phyloP scores from a whole-genome alignment of 352 stramenopile genomes.

The Elongisporangium prolatum region DNA sequence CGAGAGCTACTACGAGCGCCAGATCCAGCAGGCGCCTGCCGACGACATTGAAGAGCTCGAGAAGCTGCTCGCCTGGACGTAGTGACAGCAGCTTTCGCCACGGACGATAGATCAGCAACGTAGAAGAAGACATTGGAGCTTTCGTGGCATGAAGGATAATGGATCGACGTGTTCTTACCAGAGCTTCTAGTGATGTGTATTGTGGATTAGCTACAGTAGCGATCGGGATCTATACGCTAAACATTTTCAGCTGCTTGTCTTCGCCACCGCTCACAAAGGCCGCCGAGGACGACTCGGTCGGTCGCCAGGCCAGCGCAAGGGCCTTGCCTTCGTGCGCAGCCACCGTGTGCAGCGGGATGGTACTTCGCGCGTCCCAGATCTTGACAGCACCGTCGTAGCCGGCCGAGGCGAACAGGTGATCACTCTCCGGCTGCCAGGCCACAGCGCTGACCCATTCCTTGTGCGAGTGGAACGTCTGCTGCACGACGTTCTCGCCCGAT shows the following conservation, averaged over 20 bases:
- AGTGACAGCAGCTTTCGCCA: slow-evolving; percentile 7
- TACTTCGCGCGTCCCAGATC: slow-evolving; percentile 74
- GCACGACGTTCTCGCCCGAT: slow-evolving; percentile 63
- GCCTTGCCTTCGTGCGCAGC: slow-evolving; percentile 71
- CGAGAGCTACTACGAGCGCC: slow-evolving; percentile 76
- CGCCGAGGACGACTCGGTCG: slow-evolving; percentile 19
- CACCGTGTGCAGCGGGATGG: slow-evolving; percentile 75
- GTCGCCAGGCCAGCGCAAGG: slow-evolving; percentile 61
- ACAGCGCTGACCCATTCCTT: slow-evolving; percentile 82
- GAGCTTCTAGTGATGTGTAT: neutral
- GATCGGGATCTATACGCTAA: slow-evolving; percentile 53
- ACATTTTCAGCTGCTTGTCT: slow-evolving; percentile 86
- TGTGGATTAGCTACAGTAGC: neutral
- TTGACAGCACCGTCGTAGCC: slow-evolving; percentile 79
- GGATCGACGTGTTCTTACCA: neutral
- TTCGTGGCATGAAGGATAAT: neutral
- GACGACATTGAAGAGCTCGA: slow-evolving; percentile 84
- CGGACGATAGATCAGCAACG: neutral
- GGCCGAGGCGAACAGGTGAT: slow-evolving; percentile 66
- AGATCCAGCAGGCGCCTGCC: slow-evolving; percentile 66
- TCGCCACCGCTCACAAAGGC: slow-evolving; percentile 76
- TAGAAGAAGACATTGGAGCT: neutral
- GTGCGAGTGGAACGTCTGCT: slow-evolving; percentile 81
- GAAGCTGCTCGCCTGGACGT: slow-evolving; percentile 79
- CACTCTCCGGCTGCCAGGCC: slow-evolving; percentile 52